Base-by-base conservation (phyloP, 1,284 basidiomycete genomes). In the Malassezia sympodialis region DNA sequence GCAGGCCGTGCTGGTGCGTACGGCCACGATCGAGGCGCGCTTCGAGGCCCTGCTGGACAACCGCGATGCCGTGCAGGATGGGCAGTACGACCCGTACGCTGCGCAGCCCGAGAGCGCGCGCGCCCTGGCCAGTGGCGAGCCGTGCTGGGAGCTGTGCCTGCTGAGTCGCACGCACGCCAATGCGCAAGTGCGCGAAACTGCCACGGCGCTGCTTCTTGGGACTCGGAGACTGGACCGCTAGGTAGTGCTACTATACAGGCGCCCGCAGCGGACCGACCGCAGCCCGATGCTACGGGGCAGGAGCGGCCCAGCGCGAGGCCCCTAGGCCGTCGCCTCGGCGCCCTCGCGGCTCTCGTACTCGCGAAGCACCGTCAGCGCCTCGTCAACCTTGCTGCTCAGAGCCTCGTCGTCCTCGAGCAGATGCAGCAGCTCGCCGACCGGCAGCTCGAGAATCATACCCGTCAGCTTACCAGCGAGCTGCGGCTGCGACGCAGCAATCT, bases 31-130 rank as follows among this genome's bases (percentile, higher is more conserved):
- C 66, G 87, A 96, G 65, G 78, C 84, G 15, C 84, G 83, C 74
- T 79, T 96, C 12, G 87, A 88, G 72, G 85, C 84, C 31, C 78
- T 96, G 61, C 77, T 98, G 32, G 83, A 85, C 54, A 88, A 87
- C 0, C 87, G 90, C 67, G 93, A 96, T 75, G 79, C 88, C 57
- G 82, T 82, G 21, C 61, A 53, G 27, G 53, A 64, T 34, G 54
- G 56, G 31, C 43, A 48, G 39, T 53, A 44, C 35, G 56, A 58
- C 31, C 19, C 56, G 24, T 50, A 26, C 28, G 34, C 48, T 4
- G n/a, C n/a, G 4, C 49, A 51, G 23, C 55, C 56, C 2, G 58
- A 60, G 26, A 46, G 49, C 24, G 54, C 58, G 12, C 49, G 58
- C 21, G 51, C 51, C n/a, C 40, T 60, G n/a, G 43, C 58, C 14